Conservation (phyloP, 2,329 filamentous ascomycete genomes). For the Fonsecaea pedrosoi region DNA sequence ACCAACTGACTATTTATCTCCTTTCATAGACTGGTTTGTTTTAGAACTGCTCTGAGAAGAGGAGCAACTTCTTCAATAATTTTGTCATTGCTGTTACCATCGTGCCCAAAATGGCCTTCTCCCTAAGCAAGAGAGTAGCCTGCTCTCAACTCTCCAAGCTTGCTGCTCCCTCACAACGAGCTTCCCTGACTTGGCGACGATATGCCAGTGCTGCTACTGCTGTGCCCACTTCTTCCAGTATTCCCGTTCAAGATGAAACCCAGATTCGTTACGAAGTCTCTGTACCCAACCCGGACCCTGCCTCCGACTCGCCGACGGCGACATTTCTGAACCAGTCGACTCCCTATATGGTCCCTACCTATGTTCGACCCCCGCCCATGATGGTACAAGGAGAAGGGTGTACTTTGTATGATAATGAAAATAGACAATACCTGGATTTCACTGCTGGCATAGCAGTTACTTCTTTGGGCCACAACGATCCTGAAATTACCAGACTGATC, state of each 20-base stretch:
- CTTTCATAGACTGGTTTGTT: not conserved
- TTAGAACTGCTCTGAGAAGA: not conserved
- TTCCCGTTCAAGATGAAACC: slow-evolving; percentile 28
- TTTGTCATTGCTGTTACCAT: not conserved
- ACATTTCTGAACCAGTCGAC: slow-evolving; percentile 76
- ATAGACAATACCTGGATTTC: slow-evolving; percentile 88
- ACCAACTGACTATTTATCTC: not conserved
- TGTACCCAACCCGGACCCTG: slow-evolving; percentile 74
- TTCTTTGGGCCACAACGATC: slow-evolving; percentile 86
- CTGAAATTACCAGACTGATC: slow-evolving; percentile 75
- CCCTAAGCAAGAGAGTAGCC: slow-evolving; percentile 25
- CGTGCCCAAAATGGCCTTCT: slow-evolving; percentile 23
- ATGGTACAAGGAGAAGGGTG: slow-evolving; percentile 88
- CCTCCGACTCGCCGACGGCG: slow-evolving; percentile 74
- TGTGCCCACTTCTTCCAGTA: slow-evolving; percentile 37
- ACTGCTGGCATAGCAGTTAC: slow-evolving; percentile 97
- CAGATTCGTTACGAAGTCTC: slow-evolving; percentile 54
- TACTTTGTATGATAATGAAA: slow-evolving; percentile 88
- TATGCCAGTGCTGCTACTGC: slow-evolving; percentile 37
- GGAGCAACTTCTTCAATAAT: not conserved
- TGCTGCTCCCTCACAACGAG: slow-evolving; percentile 22
- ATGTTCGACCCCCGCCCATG: slow-evolving; percentile 85
- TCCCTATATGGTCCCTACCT: slow-evolving; percentile 94
- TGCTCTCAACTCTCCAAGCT: slow-evolving; percentile 23
- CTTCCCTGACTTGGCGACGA: slow-evolving; percentile 26